These are phyloP conservation scores for Umbellularia californica DNA, from an alignment of 164 flowering plant species.

Conservation along the genomic window DNA sequence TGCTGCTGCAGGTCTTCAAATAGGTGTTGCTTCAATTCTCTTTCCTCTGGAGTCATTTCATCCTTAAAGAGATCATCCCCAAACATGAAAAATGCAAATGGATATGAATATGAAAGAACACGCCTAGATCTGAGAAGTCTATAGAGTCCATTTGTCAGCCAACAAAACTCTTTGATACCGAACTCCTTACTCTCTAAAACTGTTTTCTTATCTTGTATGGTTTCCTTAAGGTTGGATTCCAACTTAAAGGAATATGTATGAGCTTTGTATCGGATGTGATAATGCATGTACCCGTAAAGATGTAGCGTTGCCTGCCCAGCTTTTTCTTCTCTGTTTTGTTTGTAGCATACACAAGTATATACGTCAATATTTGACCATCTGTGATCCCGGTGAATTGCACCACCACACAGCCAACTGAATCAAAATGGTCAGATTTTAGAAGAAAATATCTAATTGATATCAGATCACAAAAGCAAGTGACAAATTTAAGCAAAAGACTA, in stretches of 20 bases:
- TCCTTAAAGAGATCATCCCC: constrained; percentile 45
- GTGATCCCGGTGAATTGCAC: constrained; percentile 38
- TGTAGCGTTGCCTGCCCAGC: constrained; percentile 43
- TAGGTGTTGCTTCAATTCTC: constrained; percentile 40
- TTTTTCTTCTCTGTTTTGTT: constrained; percentile 28
- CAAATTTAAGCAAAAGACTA: too few species aligned
- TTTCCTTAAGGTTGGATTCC: constrained; percentile 39
- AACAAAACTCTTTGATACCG: constrained; percentile 32
- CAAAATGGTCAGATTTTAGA: too few species aligned
- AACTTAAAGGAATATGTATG: constrained; percentile 44
- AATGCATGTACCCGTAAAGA: constrained; percentile 50
- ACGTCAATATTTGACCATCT: constrained; percentile 5
- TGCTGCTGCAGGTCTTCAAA: constrained; percentile 64
- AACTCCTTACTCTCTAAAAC: constrained; percentile 29
- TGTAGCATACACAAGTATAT: constrained; percentile 47
- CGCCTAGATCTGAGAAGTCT: constrained; percentile 55
- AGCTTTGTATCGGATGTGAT: constrained; percentile 46
- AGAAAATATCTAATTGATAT: neutral
- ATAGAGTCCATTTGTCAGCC: constrained; percentile 45
- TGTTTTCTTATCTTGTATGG: constrained; percentile 24
- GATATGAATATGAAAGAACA: constrained; percentile 51
- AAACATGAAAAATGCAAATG: constrained; percentile 64
- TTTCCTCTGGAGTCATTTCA: constrained; percentile 39
- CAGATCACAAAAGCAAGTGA: neutral
- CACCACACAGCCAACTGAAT: constrained; percentile 59